Evolutionary conservation across 768 basidiomycete genomes (phyloP), one percentile per base, ranked within the genome.

Genomic region (Lactarius indigo): DNA sequence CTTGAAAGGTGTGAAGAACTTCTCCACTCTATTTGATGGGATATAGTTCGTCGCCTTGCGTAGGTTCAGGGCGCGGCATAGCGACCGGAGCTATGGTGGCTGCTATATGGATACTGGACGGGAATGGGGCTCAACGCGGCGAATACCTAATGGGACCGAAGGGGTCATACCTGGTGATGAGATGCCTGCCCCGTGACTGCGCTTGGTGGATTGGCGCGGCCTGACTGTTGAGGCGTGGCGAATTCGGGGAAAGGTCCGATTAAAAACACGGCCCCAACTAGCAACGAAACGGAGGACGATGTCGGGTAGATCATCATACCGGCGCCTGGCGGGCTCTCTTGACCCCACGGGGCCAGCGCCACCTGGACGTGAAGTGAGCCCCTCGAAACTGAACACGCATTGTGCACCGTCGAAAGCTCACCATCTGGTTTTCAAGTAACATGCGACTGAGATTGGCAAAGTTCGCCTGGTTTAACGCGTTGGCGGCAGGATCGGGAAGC

Each of bases 401-500:
- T 17, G 30, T 26, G 52, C 15, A 55, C 52, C 13, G 17, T 13
- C 10, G 2, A 17, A 44, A 33, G 78, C 84, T 75, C 69, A 86
- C 87, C 63, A 82, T 81, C 64, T 84, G 80, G 65, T 79, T 79
- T 65, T 85, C 83, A 64, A 80, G 80, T 20, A 88, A 75, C 52
- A 82, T 75, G 31, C 79, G 77, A 39, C 85, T 84, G 67, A 89
- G 76, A 57, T 81, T 79, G 63, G 84, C 82, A 73, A 88, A 89
- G 66, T 76, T 79, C 55, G 80, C 75, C 71, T 82, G 77, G 72
- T 88, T 89, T 67, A 82, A 79, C 65, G 78, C 76, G 72, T 82
- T 80, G 57, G 74, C 73, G 54, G 80, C 78, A 35, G 81, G 74
- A 68, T 87, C 83, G 56, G 83, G 76, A 47, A 85, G 80, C 39